Evolutionary conservation across 2,329 filamentous ascomycete species (phyloP).

Genomic region (Emericellopsis cladophorae): DNA sequence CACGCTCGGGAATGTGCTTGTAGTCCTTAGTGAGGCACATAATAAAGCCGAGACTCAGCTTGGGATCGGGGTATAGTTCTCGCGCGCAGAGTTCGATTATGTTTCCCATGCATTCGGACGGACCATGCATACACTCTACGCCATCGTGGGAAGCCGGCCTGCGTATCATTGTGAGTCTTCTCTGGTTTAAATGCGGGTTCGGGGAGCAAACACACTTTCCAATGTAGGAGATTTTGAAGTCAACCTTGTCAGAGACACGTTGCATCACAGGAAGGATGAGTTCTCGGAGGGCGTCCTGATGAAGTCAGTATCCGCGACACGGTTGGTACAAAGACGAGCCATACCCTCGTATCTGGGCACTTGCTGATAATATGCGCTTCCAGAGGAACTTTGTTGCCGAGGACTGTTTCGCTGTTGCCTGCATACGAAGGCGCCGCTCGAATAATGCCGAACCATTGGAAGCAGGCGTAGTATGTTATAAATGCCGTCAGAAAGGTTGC

Average conservation of each 20-base stretch:
- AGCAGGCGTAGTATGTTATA: constrained; percentile 1
- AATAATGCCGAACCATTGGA: not conserved
- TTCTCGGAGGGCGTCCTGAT: constrained; percentile 60
- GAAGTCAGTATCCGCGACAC: not conserved
- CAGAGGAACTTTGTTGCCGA: constrained; percentile 50
- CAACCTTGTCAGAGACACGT: constrained; percentile 66
- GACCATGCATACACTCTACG: constrained; percentile 80
- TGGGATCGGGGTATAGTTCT: constrained; percentile 69
- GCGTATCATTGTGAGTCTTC: constrained; percentile 7
- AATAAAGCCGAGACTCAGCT: constrained; percentile 82
- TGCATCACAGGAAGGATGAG: constrained; percentile 83
- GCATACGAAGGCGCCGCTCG: not conserved
- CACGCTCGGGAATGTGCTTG: constrained; percentile 59
- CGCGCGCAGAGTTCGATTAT: constrained; percentile 88
- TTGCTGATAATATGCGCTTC: constrained; percentile 97
- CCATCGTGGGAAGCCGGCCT: constrained; percentile 65
- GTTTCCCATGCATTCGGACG: constrained; percentile 81
- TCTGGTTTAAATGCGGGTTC: not conserved
- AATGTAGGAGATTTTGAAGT: constrained; percentile 86
- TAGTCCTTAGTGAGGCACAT: constrained; percentile 80
- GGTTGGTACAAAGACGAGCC: constrained; percentile 4
- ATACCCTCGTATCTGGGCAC: constrained; percentile 73
- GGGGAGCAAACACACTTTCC: constrained; percentile 45
- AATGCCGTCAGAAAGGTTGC: constrained; percentile 10
- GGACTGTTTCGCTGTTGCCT: not conserved